A percentile compares a stretch with the other conserved stretches of the same genome.
Evolutionary conservation across 805 yeast genomes (phyloP).

Genomic region (Candida ipomoeae): DNA sequence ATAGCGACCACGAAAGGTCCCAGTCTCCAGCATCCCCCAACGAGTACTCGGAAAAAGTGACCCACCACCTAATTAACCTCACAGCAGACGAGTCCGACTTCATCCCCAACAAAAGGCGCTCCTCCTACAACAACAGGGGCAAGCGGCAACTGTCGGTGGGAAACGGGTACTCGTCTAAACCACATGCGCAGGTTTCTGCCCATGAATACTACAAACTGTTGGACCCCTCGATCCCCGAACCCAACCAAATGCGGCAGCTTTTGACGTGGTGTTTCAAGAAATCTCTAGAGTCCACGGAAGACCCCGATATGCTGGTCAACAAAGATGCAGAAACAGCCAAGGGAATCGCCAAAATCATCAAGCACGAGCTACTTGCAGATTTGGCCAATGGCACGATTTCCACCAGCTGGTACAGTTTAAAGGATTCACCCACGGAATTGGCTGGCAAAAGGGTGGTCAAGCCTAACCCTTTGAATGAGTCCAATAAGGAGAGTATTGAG

Average conservation of each 20-base stretch:
- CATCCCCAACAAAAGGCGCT: conserved; percentile 8
- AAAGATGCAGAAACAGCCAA: conserved; percentile 40
- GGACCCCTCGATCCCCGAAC: conserved; percentile 61
- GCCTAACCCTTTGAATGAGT: conserved; percentile 59
- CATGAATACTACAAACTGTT: conserved; percentile 58
- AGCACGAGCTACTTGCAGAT: conserved; percentile 58
- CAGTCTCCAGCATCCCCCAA: neutral
- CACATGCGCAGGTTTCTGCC: conserved; percentile 57
- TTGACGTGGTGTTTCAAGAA: conserved; percentile 64
- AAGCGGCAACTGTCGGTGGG: conserved; percentile 72
- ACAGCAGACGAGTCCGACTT: conserved; percentile 12
- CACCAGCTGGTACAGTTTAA: conserved; percentile 62
- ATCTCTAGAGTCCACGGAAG: conserved; percentile 31
- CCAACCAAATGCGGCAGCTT: conserved; percentile 67
- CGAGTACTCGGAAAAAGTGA: conserved; percentile 26
- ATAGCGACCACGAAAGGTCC: neutral
- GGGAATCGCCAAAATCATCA: conserved; percentile 58
- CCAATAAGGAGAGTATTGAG: conserved; percentile 46
- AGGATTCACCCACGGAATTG: conserved; percentile 13
- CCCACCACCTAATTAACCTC: conserved; percentile 25
- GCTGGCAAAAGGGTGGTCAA: conserved; percentile 31
- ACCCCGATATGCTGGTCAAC: conserved; percentile 3
- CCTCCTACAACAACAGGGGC: conserved; percentile 58
- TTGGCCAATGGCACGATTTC: conserved; percentile 55
- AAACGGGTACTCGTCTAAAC: conserved; percentile 63